These are phyloP conservation scores for Serpula lacrymans DNA, from an alignment of 768 basidiomycete genomes.

Conservation along the genomic window DNA sequence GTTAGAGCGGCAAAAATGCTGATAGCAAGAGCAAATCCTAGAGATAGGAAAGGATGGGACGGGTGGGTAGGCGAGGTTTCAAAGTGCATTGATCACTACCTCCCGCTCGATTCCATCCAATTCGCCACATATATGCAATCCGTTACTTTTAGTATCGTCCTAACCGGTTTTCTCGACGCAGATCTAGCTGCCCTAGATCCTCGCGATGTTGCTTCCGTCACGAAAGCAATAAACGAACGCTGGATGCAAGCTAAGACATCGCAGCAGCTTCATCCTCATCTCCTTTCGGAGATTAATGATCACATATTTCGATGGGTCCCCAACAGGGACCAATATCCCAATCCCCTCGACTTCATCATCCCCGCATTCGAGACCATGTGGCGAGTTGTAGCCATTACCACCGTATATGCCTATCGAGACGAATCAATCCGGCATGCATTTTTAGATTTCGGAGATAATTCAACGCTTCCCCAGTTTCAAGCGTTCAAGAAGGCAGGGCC, in stretches of 20 bases:
- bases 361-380: constrained; percentile 63
- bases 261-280: constrained; percentile 23
- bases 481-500: constrained; percentile 13
- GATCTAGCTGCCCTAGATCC: constrained; percentile 27
- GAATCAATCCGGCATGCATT: constrained; percentile 27
- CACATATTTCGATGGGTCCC: constrained; percentile 42
- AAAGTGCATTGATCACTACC: constrained; percentile 1
- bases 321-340: constrained; percentile 24
- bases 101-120: constrained; percentile 7
- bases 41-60: background rate
- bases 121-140: constrained; percentile 43
- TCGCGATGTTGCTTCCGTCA: constrained; percentile 33
- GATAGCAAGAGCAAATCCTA: background rate
- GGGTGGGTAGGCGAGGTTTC: background rate
- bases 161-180: constrained; percentile 39
- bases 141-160: constrained; percentile 40
- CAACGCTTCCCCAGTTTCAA: constrained; percentile 28
- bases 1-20: constrained; percentile 8
- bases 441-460: constrained; percentile 30
- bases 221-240: constrained; percentile 40
- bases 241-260: constrained; percentile 45
- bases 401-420: constrained; percentile 29
- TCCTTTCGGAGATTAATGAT: constrained; percentile 32
- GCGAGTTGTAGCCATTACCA: constrained; percentile 52
- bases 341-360: constrained; percentile 50